Base-by-base conservation (phyloP, 352 stramenopile genomes). In the Phytophthora sojae region DNA sequence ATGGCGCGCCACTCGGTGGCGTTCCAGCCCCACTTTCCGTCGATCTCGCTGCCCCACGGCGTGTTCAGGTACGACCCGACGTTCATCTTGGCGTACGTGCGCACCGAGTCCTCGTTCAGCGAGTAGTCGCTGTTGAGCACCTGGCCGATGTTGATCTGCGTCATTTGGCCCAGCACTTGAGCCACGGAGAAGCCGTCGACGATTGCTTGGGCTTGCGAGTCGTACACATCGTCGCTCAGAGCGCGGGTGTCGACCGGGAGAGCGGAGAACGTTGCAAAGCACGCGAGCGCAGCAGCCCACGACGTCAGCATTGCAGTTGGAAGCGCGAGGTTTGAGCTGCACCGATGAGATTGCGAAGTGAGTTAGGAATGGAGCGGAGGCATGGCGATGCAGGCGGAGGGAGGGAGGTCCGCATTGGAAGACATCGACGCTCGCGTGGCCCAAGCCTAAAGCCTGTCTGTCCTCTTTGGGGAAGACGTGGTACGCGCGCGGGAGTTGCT, bases 61-160 rank as follows among this genome's bases (percentile, higher is more conserved):
- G 83, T 84, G 73, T 97, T 97, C 17, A 98, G 73, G 63, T 97
- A 95, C 32, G 89, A 97, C 4, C 93, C 93, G 47, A 97, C 80
- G 30, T 93, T 86, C 39, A 92, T 67, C 61, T 89, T 77, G 12
- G 90, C 90, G 62, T 92, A 93, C 8, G 80, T 61, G 37, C 80
- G 78, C 37, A 97, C 77, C 9, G 80, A 57, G 39, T 85, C 79
- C 55, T 83, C 71, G 56, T 96, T 89, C 15, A 94, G 64, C 15
- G 76, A 82, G 55, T 77, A 76, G 64, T 96, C 75, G 15, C 75
- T 63, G 54, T 86, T 80, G 45, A 97, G 65, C 12, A 98, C 76
- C 21, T 88, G 77, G 35, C 70, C 83, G 51, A 97, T 88, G 59
- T 95, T 90, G 37, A 98, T 85, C 75, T 98, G 93, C 21, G 90